Conservation (phyloP, 2,329 filamentous ascomycete species). For the Paraphaeosphaeria minitans region DNA sequence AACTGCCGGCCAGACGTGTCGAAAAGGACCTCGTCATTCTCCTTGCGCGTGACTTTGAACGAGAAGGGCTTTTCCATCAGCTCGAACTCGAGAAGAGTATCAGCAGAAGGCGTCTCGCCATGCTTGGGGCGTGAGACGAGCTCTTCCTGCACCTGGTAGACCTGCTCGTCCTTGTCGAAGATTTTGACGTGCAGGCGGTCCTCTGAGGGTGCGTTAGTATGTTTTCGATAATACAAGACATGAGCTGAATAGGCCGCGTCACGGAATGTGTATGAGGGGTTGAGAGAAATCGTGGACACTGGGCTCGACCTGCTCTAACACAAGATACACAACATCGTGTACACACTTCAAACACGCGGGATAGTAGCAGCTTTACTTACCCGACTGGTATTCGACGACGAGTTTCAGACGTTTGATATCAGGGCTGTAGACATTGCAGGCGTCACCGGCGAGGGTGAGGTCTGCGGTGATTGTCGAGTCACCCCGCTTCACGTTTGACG, state of each 20-base stretch:
- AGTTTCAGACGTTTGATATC: constrained; percentile 63
- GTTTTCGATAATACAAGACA: not conserved
- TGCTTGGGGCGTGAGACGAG: constrained; percentile 66
- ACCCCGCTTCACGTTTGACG: constrained; percentile 62
- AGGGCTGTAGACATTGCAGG: constrained; percentile 65
- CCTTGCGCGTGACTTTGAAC: constrained; percentile 66
- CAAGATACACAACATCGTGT: not conserved
- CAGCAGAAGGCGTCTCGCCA: constrained; percentile 35
- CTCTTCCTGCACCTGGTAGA: constrained; percentile 75
- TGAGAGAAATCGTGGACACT: not conserved
- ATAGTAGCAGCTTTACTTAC: constrained; percentile 44
- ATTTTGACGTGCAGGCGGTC: constrained; percentile 76
- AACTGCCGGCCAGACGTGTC: constrained; percentile 70
- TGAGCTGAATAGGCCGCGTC: not conserved
- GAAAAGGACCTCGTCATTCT: constrained; percentile 66
- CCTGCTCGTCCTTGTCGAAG: constrained; percentile 69
- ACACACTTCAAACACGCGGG: not conserved
- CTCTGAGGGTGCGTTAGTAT: constrained; percentile 50
- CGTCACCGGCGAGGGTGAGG: constrained; percentile 68
- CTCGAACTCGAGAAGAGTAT: constrained; percentile 60
- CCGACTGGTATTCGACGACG: constrained; percentile 65
- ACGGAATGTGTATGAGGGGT: not conserved
- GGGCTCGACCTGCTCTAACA: not conserved
- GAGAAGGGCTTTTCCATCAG: constrained; percentile 66
- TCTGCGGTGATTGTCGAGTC: constrained; percentile 68